Evolutionary conservation across 345 rosid genomes (phyloP), one percentile per base, ranked within the genome.

Genomic region (Eucalyptus decipiens): DNA sequence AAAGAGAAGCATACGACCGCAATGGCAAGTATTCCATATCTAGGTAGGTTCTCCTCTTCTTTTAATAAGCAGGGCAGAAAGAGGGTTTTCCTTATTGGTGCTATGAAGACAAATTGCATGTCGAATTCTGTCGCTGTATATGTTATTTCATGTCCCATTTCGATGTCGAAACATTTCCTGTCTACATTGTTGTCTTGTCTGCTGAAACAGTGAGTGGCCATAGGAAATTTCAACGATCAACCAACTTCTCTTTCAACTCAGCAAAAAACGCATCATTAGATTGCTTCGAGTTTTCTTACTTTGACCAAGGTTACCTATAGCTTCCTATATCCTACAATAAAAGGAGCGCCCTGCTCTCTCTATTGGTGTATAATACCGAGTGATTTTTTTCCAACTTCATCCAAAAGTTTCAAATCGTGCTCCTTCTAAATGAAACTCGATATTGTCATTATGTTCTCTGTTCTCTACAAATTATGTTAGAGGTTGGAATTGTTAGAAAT

Each of bases 1-100:
- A 94, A 88, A 91, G 97, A 90, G 94, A 94, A 28, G 93, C 96
- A 14, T 96, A 96, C 69, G 94, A 96, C 88, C 91, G 89, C 86
- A 94, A 93, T 92, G 98, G 98, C 30, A 94, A 95, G 88, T 37
- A 92, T 88, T 89, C 92, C 88, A 48, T 96, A 87, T 94, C 96
- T 50, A 93, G 94, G 98, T 94, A 87, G 85, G 47, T 40, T 76
- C 85, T 76, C 45, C 83, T 37, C 85, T 76, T 40, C 13, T 40
- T 21, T 42, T 69, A 34, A 37, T 28, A 89, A 26, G 37, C 18
- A 47, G 58, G 85, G 47, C 30, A 48, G 48, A 48, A 37, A 16
- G 28, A 30, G 21, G 5, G 40, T 51, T 52, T 58, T 9, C 34
- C 80, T 34, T 58, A 13, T 80, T 60, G 28, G 30, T 32, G 52